Evolutionary conservation across 257 asterid species (phyloP), one percentile per base, ranked within the genome.

Genomic region (Penstemon eatonii): DNA sequence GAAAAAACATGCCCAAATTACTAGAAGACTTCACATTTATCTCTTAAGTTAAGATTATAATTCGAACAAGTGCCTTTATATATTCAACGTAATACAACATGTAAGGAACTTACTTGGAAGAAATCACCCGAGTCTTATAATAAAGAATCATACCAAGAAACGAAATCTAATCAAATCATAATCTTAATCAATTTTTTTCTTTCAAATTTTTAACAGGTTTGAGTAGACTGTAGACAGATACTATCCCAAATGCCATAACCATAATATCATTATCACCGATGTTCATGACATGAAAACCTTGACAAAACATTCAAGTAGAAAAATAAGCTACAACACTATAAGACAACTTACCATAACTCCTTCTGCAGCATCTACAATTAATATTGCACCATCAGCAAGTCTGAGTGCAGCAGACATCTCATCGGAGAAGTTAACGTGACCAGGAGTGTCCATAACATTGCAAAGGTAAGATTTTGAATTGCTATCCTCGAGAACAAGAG

Each of bases 341-440:
- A 73, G 38, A 58, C 41, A 72, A 77, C 65, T 76, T 75, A 93
- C 99, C 99, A 94, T 83, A 59, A 90, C 96, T 78, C 99, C 97
- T 69, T 89, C 99, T 56, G 89, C 99, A 62, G 97, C 99, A 83
- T 94, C 99, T 62, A 94, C 97, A 72, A 94, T 77, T 76, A 94
- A 79, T 42, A 94, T 97, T 13, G 97, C 99, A 72, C 99, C 99
- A 84, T 94, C 99, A 56, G 99, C 96, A 78, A 94, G 97, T 81
- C 99, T 84, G 47, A 93, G 85, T 8, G 97, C 96, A 71, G 99
- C 97, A 37, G 95, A 79, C 97, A 93, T 93, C 80, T 93, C 99
- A 83, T 93, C 99, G 1, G 99, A 90, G 65, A 93, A 93, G 81
- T 93, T 90, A 44, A 86, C 97, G 80, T 93, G 99, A 33, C 99